Conservation (phyloP, 2,329 filamentous ascomycete species). For the Diaporthe nobilis region DNA sequence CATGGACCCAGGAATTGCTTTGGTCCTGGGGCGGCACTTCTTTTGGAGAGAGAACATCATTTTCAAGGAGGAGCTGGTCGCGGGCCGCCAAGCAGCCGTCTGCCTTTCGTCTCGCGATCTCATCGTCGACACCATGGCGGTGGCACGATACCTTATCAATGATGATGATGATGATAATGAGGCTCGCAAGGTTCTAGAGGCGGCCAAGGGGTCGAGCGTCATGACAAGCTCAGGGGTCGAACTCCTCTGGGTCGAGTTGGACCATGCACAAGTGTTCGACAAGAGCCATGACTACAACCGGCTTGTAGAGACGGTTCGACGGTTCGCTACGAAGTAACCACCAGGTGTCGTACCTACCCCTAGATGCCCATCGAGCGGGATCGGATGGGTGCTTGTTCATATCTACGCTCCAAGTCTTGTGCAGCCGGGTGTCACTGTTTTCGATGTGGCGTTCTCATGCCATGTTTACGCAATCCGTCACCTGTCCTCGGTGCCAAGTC, state of each 20-base stretch:
- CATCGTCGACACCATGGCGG: slow-evolving; percentile 73
- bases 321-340: slow-evolving; percentile 17
- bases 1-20: slow-evolving; percentile 76
- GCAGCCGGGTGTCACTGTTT: background rate
- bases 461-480: background rate
- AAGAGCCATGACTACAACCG: slow-evolving; percentile 39
- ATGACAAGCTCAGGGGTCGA: slow-evolving; percentile 61
- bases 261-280: slow-evolving; percentile 76
- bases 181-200: slow-evolving; percentile 34
- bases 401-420: background rate
- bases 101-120: slow-evolving; percentile 72
- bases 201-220: slow-evolving; percentile 49
- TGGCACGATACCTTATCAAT: slow-evolving; percentile 69
- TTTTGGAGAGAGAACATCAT: slow-evolving; percentile 80
- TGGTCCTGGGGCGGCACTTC: slow-evolving; percentile 72
- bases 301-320: slow-evolving; percentile 34
- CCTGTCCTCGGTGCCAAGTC: background rate
- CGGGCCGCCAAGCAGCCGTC: slow-evolving; percentile 63
- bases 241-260: slow-evolving; percentile 73
- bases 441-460: background rate
- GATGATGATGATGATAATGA: slow-evolving; percentile 49
- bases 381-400: background rate
- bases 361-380: background rate
- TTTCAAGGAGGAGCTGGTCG: slow-evolving; percentile 76
- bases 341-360: background rate